Evolutionary conservation across 1,284 basidiomycete species (phyloP).

Genomic region (Volvariella surrecta): DNA sequence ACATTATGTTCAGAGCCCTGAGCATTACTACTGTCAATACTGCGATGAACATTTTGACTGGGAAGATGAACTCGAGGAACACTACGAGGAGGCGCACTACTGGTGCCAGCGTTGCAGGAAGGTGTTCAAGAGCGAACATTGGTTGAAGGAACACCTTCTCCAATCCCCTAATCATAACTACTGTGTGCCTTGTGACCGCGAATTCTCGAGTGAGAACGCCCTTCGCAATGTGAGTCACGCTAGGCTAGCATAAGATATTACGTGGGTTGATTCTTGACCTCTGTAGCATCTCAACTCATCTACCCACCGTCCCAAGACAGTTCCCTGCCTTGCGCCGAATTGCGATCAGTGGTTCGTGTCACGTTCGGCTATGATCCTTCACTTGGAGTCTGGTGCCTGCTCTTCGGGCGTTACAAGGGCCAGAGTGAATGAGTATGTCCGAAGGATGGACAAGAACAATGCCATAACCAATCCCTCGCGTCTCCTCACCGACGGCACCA

Average conservation of each 20-base stretch:
- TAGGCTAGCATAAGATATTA: background rate
- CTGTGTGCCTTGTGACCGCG: conserved; percentile 33
- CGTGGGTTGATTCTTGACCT: background rate
- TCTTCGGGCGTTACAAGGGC: conserved; percentile 1
- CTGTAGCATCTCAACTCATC: conserved; percentile 26
- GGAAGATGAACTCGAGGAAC: conserved; percentile 18
- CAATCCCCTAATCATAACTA: conserved; percentile 34
- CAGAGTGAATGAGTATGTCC: conserved; percentile 1
- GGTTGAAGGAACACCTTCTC: conserved; percentile 37
- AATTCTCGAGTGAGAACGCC: conserved; percentile 31
- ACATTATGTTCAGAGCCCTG: conserved; percentile 29
- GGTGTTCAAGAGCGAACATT: conserved; percentile 28
- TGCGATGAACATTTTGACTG: conserved; percentile 30
- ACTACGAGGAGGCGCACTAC: conserved; percentile 26
- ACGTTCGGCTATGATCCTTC: conserved; percentile 34
- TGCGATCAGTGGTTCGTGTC: conserved; percentile 33
- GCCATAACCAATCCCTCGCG: conserved; percentile 7
- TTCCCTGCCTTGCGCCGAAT: conserved; percentile 30
- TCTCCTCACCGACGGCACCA: conserved; percentile 2
- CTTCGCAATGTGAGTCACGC: conserved; percentile 20
- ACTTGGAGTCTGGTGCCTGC: conserved; percentile 19
- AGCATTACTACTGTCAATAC: conserved; percentile 33
- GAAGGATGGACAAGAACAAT: conserved; percentile 1
- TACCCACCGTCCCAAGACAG: conserved; percentile 25
- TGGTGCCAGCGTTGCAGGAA: conserved; percentile 31